Evolutionary conservation across 768 basidiomycete species (phyloP), one percentile per base, ranked within the genome.

Genomic region (Hypsizygus marmoreus): DNA sequence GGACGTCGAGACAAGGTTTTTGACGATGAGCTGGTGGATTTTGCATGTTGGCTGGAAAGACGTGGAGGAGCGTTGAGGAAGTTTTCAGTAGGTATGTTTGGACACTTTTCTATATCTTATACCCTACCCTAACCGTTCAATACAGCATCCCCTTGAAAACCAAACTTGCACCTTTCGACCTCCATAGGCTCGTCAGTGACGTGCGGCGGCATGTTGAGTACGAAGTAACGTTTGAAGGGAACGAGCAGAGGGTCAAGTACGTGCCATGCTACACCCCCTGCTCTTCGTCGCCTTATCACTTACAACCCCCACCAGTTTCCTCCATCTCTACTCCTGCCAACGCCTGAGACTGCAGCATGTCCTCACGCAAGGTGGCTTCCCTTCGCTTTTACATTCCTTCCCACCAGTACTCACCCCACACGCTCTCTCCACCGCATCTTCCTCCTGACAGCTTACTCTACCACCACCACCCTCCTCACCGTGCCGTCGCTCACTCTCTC

Each of bases 21-120:
- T 97, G 39, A 91, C 88, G 0, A 77, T 95, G 55, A 89, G 84
- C 29, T 97, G 93, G 92, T 95, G 93, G 92, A 72, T 95, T 7
- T 58, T 95, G 44, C 85, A 97, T 59, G 86, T 92, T 3, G 93
- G 95, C 0, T 95, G 94, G 93, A 88, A 86, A 54, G 85, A 86
- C 47, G 76, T 97, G 0, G 82, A 79, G 0, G 81, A 82, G 52
- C 0, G 91, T 94, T 0, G 85, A 91, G 56, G 85, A 86, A 47
- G 90, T 89, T 0, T 90, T 97, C 46, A 84, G 89, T 43, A 81
- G 81, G 94, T 95, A 49, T 53, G 88, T 70, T 1, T 24, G n/a
- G n/a, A n/a, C 8, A 4, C 22, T 24, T 26, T 10, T 47, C 41
- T 35, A 25, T 2, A 11, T 9, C 46, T 16, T 23, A 10, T 29